Evolutionary conservation across 495 filamentous ascomycete species (phyloP).

Genomic region (Penicillium robsamsonii): DNA sequence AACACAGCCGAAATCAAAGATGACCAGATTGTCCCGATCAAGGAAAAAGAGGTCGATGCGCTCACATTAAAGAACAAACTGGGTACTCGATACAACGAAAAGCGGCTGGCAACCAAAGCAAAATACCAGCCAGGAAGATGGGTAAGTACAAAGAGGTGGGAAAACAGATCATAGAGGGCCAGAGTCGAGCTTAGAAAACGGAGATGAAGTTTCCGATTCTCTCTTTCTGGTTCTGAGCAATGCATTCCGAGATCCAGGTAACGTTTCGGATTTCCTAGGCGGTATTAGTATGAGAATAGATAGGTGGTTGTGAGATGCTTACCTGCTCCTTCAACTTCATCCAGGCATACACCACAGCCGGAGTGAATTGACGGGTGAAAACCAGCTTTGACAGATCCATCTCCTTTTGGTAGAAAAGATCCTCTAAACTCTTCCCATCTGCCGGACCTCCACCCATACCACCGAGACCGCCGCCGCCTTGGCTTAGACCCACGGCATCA

Average conservation of each 20-base stretch:
- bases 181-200: conserved; percentile 62
- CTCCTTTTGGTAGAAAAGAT: conserved; percentile 98
- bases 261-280: conserved; percentile 95
- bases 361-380: conserved; percentile 96
- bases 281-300: conserved; percentile 20
- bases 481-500: conserved; percentile 82
- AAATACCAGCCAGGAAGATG: conserved; percentile 18
- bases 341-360: conserved; percentile 95
- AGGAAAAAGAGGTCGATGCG: conserved; percentile 28
- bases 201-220: conserved; percentile 98
- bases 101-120: conserved; percentile 17
- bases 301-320: conserved; percentile 28
- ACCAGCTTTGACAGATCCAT: conserved; percentile 95
- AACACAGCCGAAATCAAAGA: conserved; percentile 24
- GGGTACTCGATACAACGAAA: conserved; percentile 32
- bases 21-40: conserved; percentile 13
- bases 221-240: conserved; percentile 99
- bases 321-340: conserved; percentile 97
- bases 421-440: conserved; percentile 89
- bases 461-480: conserved; percentile 67
- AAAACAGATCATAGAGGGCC: conserved; percentile 14
- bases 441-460: conserved; percentile 78
- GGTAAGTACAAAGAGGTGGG: conserved; percentile 21
- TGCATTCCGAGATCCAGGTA: conserved; percentile 99
- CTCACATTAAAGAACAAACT: conserved; percentile 33